Percentiles rank a stretch among this genome's conserved stretches.
These are phyloP conservation scores for Cryptomeria japonica DNA, from an alignment of 75 land plant genomes.

Conservation along the genomic window DNA sequence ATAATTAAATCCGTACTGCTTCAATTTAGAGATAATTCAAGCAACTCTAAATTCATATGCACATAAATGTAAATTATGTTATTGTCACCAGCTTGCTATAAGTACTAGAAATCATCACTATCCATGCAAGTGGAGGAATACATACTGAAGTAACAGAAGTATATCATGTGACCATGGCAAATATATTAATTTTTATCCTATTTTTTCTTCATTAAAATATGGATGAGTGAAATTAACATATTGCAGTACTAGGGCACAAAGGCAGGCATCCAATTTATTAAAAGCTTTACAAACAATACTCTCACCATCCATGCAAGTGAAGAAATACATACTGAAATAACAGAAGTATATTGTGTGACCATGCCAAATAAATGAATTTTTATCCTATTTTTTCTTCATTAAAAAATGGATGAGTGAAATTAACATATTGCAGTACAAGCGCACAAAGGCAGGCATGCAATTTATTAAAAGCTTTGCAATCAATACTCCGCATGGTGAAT, in stretches of 20 bases:
- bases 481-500: neutral
- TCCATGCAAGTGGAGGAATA: too few species aligned
- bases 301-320: neutral
- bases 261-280: too few species aligned
- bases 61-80: neutral
- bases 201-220: too few species aligned
- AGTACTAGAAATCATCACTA: neutral
- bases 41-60: neutral
- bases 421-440: neutral
- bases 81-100: neutral
- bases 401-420: too few species aligned
- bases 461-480: neutral
- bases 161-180: too few species aligned
- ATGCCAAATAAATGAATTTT: too few species aligned
- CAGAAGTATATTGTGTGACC: neutral
- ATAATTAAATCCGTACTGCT: neutral
- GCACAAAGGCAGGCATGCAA: neutral
- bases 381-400: neutral
- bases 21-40: neutral
- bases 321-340: neutral
- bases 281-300: too few species aligned
- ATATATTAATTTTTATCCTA: too few species aligned
- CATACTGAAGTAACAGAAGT: too few species aligned
- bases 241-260: too few species aligned
- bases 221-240: too few species aligned